These are phyloP conservation scores for Argentina anserina DNA, from an alignment of 306 rosid species.

Conservation along the genomic window DNA sequence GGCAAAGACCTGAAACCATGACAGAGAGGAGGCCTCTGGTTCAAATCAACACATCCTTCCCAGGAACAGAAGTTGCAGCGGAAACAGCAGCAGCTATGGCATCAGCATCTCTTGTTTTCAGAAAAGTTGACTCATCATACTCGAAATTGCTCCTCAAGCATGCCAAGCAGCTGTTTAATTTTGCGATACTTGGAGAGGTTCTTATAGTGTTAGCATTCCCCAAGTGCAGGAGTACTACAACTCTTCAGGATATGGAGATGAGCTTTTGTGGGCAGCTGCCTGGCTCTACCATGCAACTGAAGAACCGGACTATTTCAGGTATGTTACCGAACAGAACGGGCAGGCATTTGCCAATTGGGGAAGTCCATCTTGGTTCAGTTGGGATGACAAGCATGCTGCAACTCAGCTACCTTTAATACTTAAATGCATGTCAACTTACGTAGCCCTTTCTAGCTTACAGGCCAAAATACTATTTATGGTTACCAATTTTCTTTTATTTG, in stretches of 20 bases:
- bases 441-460: not conserved
- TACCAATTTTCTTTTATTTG: not conserved
- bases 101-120: constrained; percentile 64
- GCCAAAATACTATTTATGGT: not conserved
- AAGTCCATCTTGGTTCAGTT: constrained; percentile 60
- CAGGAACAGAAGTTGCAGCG: constrained; percentile 80
- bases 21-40: constrained; percentile 47
- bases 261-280: constrained; percentile 71
- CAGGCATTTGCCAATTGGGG: constrained; percentile 45
- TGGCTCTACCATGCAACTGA: constrained; percentile 71
- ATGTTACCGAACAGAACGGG: constrained; percentile 49
- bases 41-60: constrained; percentile 56
- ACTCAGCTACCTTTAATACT: constrained; percentile 35
- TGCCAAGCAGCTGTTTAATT: constrained; percentile 54
- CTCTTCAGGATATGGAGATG: constrained; percentile 73
- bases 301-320: constrained; percentile 45
- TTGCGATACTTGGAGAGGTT: constrained; percentile 60
- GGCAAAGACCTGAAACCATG: constrained; percentile 70
- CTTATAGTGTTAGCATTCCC: constrained; percentile 66
- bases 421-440: not conserved
- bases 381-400: constrained; percentile 80
- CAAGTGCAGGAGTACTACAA: constrained; percentile 54
- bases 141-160: constrained; percentile 50
- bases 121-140: constrained; percentile 34
- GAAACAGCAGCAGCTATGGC: constrained; percentile 79